A percentile compares a stretch with the other conserved stretches of the same genome.
Evolutionary conservation across 345 rosid genomes (phyloP).

Genomic region (Acer yangbiense): DNA sequence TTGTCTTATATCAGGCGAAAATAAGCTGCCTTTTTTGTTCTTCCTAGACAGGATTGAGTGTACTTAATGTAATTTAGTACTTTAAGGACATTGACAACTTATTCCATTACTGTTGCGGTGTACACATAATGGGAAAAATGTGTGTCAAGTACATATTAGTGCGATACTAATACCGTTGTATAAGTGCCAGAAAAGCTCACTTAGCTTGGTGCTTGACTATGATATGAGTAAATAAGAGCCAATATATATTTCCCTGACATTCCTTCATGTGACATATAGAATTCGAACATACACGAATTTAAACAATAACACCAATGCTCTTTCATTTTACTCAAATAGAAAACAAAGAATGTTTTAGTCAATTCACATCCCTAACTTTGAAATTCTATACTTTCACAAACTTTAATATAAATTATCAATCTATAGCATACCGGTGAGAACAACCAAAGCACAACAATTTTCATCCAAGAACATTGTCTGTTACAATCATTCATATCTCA

Average conservation of each 20-base stretch:
- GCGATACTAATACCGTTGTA: neutral
- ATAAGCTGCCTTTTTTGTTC: neutral
- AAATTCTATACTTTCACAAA: neutral
- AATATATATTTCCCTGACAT: neutral
- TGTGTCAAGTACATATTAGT: neutral
- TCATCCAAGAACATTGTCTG: neutral
- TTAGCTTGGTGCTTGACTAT: neutral
- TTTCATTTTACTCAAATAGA: neutral
- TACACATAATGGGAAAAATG: neutral
- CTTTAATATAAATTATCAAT: neutral
- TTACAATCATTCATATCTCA: neutral
- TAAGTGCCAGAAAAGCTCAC: neutral
- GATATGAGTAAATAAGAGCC: neutral
- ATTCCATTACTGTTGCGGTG: neutral
- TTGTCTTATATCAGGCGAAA: neutral
- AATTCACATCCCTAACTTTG: constrained; percentile 1
- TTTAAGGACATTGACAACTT: neutral
- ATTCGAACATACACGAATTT: neutral
- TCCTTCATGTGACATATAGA: neutral
- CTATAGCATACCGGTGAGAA: too few species aligned
- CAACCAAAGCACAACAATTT: too few species aligned
- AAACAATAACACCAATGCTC: neutral
- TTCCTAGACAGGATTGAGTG: neutral
- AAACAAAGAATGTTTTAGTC: neutral
- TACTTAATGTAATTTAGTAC: too few species aligned